Evolutionary conservation across 176 grass and related monocot genomes (phyloP).

Genomic region (Ensete ventricosum): DNA sequence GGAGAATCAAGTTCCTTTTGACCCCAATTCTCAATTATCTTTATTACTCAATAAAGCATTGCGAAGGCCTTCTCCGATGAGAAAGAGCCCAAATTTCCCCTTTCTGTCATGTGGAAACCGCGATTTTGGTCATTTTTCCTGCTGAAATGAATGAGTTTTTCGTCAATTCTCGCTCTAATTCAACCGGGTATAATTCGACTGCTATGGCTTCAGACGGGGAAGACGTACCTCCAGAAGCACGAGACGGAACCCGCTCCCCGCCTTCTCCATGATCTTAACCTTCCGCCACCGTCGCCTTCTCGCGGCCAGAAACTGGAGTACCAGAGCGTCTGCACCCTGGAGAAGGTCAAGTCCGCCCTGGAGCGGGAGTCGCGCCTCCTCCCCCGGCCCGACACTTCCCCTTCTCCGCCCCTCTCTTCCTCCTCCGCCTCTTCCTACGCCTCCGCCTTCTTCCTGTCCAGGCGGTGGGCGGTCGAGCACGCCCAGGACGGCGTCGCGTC

Average conservation of each 20-base stretch:
- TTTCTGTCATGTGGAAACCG: too few relatives aligned
- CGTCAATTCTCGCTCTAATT: neutral
- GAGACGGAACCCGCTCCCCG: conserved; percentile 1
- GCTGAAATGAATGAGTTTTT: conserved; percentile 1
- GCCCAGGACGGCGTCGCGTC: conserved; percentile 5
- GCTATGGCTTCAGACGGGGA: conserved; percentile 28
- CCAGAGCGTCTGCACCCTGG: conserved; percentile 88
- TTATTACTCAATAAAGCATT: too few relatives aligned
- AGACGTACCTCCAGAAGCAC: conserved; percentile 35
- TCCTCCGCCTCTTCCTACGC: conserved; percentile 57
- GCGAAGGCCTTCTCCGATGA: too few relatives aligned
- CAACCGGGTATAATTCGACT: neutral
- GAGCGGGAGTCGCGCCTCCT: conserved; percentile 46
- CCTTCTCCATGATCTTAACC: conserved; percentile 2
- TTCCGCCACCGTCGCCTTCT: neutral
- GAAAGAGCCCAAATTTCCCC: too few relatives aligned
- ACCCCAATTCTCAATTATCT: too few relatives aligned
- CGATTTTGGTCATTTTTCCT: neutral
- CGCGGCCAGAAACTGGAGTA: conserved; percentile 22
- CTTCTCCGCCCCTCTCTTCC: conserved; percentile 38
- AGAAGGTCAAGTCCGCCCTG: conserved; percentile 74
- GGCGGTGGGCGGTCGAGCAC: neutral
- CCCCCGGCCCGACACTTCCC: neutral
- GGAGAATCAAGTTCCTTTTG: too few relatives aligned
- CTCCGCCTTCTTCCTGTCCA: neutral